Evolutionary conservation across 306 rosid genomes (phyloP).

Genomic region (Argentina anserina): DNA sequence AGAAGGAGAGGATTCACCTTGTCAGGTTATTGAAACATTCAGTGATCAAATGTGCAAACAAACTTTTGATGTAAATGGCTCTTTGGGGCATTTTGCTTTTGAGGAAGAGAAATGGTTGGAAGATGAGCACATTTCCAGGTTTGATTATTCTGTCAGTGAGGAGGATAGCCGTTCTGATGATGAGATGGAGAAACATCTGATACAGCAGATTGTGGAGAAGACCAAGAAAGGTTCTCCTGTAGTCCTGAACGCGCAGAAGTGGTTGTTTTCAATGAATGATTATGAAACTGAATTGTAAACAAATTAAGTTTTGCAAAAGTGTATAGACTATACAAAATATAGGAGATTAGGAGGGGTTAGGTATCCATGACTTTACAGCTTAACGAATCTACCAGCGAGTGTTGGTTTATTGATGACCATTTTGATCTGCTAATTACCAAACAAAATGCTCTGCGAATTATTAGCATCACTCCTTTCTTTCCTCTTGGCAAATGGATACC

Average conservation of each 20-base stretch:
- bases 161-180: slow-evolving; percentile 51
- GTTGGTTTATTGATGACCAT: background rate
- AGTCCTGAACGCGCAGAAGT: slow-evolving; percentile 55
- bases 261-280: slow-evolving; percentile 52
- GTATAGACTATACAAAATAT: slow-evolving; percentile 19
- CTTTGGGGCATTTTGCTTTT: slow-evolving; percentile 9
- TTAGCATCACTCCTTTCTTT: too few relatives aligned
- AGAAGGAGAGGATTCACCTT: slow-evolving; percentile 43
- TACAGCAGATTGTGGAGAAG: slow-evolving; percentile 72
- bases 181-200: slow-evolving; percentile 67
- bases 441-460: background rate
- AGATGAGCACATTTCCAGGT: slow-evolving; percentile 28
- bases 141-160: slow-evolving; percentile 19
- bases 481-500: background rate
- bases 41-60: slow-evolving; percentile 17
- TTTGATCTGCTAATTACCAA: background rate
- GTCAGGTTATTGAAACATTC: slow-evolving; percentile 24
- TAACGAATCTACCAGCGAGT: background rate
- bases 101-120: slow-evolving; percentile 21
- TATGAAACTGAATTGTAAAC: slow-evolving; percentile 23
- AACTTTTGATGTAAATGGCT: slow-evolving; percentile 21
- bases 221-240: slow-evolving; percentile 71
- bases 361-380: background rate
- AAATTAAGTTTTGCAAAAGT: slow-evolving; percentile 25
- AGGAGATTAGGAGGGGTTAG: slow-evolving; percentile 19